A percentile compares a stretch with the other conserved stretches of the same genome.
phyloP scores from a whole-genome alignment of 331 rosid genomes.

The Erythrophleum ivorense region DNA sequence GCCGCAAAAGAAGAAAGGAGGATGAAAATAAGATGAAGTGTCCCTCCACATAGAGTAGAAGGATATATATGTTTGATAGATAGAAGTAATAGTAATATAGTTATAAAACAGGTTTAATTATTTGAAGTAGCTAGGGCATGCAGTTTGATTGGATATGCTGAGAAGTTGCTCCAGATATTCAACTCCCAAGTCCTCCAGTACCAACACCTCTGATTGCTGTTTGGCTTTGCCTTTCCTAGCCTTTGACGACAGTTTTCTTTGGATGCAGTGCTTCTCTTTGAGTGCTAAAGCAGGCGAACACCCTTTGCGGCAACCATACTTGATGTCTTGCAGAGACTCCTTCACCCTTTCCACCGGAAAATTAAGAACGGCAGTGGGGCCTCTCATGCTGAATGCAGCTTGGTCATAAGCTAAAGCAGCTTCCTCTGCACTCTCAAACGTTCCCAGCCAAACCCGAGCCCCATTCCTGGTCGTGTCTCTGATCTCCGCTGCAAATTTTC shows the following conservation, averaged over 20 bases:
- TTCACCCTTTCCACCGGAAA: slow-evolving; percentile 59
- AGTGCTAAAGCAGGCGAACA: slow-evolving; percentile 65
- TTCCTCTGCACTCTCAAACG: slow-evolving; percentile 63
- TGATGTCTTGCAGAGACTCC: slow-evolving; percentile 54
- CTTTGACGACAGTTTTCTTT: slow-evolving; percentile 38
- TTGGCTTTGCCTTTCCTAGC: slow-evolving; percentile 2
- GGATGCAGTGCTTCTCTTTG: slow-evolving; percentile 53
- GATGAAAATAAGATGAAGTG: background rate
- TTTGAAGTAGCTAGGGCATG: background rate
- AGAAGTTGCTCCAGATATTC: slow-evolving; percentile 34
- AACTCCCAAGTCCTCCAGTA: slow-evolving; percentile 30
- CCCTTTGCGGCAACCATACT: slow-evolving; percentile 35
- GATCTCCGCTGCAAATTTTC: slow-evolving; percentile 72
- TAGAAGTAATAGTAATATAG: background rate
- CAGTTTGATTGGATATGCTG: background rate
- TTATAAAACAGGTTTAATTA: background rate
- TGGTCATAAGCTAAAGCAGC: slow-evolving; percentile 77
- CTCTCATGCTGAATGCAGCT: slow-evolving; percentile 64
- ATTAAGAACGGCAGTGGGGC: slow-evolving; percentile 55
- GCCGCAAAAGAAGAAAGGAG: background rate
- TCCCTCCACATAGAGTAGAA: background rate
- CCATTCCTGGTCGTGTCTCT: slow-evolving; percentile 73
- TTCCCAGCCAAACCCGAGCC: slow-evolving; percentile 71
- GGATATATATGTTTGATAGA: background rate
- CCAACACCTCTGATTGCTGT: slow-evolving; percentile 8